Base-by-base conservation (phyloP, 371 early-diverging fungal species). In the Syncephalis plumigaleata region DNA sequence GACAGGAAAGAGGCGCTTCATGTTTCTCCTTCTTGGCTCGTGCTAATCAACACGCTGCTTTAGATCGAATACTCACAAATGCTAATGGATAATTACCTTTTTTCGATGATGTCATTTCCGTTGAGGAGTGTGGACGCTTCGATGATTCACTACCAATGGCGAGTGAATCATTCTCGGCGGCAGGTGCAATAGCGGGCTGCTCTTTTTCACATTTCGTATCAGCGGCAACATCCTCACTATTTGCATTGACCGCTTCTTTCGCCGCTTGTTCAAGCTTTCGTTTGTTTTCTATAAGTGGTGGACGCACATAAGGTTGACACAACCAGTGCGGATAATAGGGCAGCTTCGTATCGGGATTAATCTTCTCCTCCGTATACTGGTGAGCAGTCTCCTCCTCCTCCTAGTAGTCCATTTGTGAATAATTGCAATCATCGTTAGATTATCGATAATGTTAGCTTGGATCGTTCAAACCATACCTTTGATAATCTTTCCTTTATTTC, bases 301-400 rank as follows among this genome's bases (percentile, higher is more conserved):
- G 75, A 43, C 91, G 67, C 45, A 90, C 54, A 48, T 79, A 75
- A 8, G 91, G 87, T 59, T 85, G 82, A 18, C 55, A 58, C 25
- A 72, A 57, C 84, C 85, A 90, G 40, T 70, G 65, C 11, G 82
- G 82, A 48, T 83, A 66, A 26, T 68, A 65, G 7, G 73, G 71
- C 47, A 77, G 66, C 9, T 84, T 85, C 9, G 63, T 56, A 27
- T 71, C 76, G 57, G 82, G 75, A 2, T 55, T 18, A 13, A 42
- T 47, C 46, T 63, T 49, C 42, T 65, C 60, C 42, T 50, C 49
- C 37, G 31, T 48, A 24, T 55, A 63, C 11, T 59, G 51, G 36
- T 20, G 31, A 36, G 31, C 38, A 9, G 55, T 53, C 0, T 46
- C 59, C 13, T 52, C 52, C 17, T 58, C 62, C 18, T 59, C 66